Evolutionary conservation across 140 eudicot species (phyloP).

Genomic region (Senecio squalidus): DNA sequence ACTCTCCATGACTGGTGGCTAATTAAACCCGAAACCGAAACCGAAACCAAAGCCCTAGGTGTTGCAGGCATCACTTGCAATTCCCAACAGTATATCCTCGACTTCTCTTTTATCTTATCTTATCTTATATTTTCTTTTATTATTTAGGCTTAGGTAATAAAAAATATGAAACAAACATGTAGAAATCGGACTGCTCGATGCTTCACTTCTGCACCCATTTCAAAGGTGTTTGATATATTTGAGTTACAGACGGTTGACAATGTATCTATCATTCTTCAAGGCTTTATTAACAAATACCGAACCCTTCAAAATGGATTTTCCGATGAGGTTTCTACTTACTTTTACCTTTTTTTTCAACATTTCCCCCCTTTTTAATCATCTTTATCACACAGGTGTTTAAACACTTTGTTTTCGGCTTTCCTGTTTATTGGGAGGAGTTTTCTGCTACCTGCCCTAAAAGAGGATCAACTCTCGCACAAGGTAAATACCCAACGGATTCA

Average conservation of each 20-base stretch:
- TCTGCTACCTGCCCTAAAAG: conserved; percentile 24
- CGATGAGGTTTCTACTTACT: no score
- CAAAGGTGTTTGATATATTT: conserved; percentile 32
- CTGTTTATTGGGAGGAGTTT: conserved; percentile 52
- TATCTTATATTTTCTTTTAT: neutral
- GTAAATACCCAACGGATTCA: conserved; percentile 5
- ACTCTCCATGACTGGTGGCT: conserved; percentile 66
- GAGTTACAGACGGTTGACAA: conserved; percentile 68
- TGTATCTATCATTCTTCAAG: conserved; percentile 35
- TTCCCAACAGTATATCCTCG: no score
- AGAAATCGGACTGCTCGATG: conserved; percentile 38
- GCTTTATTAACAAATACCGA: conserved; percentile 44
- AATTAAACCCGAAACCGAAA: conserved; percentile 30
- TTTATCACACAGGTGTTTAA: conserved; percentile 38
- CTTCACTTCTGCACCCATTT: conserved; percentile 65
- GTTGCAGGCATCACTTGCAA: conserved; percentile 48
- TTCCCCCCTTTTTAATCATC: neutral
- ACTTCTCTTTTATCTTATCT: conserved; percentile 22
- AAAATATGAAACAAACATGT: neutral
- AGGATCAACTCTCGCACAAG: conserved; percentile 21
- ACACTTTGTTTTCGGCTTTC: conserved; percentile 64
- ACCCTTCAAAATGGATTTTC: conserved; percentile 59
- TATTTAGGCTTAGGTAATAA: neutral
- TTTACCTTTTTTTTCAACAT: no score
- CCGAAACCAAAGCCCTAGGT: conserved; percentile 28